Evolutionary conservation across 1,284 basidiomycete genomes (phyloP).

Genomic region (Anthracocystis panici-leucophaei): DNA sequence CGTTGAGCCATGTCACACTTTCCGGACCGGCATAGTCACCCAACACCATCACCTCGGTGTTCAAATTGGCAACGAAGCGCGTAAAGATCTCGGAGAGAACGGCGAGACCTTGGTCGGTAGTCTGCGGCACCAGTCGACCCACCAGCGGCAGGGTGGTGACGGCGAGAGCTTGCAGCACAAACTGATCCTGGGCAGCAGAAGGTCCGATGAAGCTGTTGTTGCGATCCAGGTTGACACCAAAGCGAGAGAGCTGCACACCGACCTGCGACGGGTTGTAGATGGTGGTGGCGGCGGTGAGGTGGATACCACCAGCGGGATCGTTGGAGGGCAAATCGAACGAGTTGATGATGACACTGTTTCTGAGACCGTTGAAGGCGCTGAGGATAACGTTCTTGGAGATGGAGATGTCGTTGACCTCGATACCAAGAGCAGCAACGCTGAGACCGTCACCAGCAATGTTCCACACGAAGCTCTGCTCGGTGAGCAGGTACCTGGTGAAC

Average conservation of each 20-base stretch:
- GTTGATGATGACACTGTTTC: slow-evolving; percentile 77
- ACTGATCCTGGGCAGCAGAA: slow-evolving; percentile 73
- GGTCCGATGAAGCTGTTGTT: slow-evolving; percentile 76
- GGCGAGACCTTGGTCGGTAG: slow-evolving; percentile 73
- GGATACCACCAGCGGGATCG: slow-evolving; percentile 81
- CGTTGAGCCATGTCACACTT: slow-evolving; percentile 79
- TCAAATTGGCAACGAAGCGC: slow-evolving; percentile 78
- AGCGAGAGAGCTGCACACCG: slow-evolving; percentile 77
- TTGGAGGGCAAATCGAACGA: slow-evolving; percentile 80
- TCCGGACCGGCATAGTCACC: slow-evolving; percentile 77
- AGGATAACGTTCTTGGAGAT: slow-evolving; percentile 77
- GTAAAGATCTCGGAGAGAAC: slow-evolving; percentile 79
- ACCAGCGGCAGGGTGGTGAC: slow-evolving; percentile 75
- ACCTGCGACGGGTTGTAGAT: slow-evolving; percentile 82
- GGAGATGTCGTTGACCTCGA: slow-evolving; percentile 74
- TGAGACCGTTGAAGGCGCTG: slow-evolving; percentile 80
- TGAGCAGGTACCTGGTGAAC: slow-evolving; percentile 79
- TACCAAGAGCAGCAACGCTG: slow-evolving; percentile 72
- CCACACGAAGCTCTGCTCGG: slow-evolving; percentile 80
- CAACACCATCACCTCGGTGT: slow-evolving; percentile 76
- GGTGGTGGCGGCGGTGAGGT: slow-evolving; percentile 76
- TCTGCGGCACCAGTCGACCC: slow-evolving; percentile 79
- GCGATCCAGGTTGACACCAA: slow-evolving; percentile 77
- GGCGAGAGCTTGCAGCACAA: slow-evolving; percentile 76
- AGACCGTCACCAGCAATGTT: slow-evolving; percentile 79